phyloP scores from a whole-genome alignment of 2,329 filamentous ascomycete genomes.

The Verticillium tricorpus region DNA sequence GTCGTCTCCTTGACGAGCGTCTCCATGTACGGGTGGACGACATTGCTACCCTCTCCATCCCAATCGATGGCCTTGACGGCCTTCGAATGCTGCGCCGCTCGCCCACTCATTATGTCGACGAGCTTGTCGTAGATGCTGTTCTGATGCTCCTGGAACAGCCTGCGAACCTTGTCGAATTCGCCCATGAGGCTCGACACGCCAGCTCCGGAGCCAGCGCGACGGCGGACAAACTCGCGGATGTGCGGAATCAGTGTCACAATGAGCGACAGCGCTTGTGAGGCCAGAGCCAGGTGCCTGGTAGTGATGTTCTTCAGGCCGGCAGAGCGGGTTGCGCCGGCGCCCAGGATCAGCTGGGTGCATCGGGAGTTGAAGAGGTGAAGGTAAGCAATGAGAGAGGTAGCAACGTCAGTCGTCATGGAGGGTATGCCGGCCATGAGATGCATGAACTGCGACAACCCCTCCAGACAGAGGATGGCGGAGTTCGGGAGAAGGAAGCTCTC shows the following conservation, averaged over 20 bases:
- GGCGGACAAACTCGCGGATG: slow-evolving; percentile 82
- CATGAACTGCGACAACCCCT: slow-evolving; percentile 77
- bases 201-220: slow-evolving; percentile 57
- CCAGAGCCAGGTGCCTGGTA: slow-evolving; percentile 88
- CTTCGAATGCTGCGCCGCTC: slow-evolving; percentile 69
- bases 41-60: slow-evolving; percentile 48
- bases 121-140: slow-evolving; percentile 88
- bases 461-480: slow-evolving; percentile 76
- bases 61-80: slow-evolving; percentile 72
- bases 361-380: slow-evolving; percentile 93
- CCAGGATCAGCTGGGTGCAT: slow-evolving; percentile 92
- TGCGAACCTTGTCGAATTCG: slow-evolving; percentile 84
- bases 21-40: slow-evolving; percentile 72
- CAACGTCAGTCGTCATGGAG: slow-evolving; percentile 81
- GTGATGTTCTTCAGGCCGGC: slow-evolving; percentile 95
- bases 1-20: slow-evolving; percentile 81
- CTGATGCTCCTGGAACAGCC: slow-evolving; percentile 84
- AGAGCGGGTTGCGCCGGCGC: slow-evolving; percentile 82
- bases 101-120: slow-evolving; percentile 83
- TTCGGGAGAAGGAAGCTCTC: slow-evolving; percentile 82
- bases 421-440: slow-evolving; percentile 81
- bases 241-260: slow-evolving; percentile 84
- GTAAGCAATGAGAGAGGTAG: slow-evolving; percentile 74
- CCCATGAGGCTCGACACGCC: slow-evolving; percentile 59
- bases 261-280: slow-evolving; percentile 84